Base-by-base conservation (phyloP, 352 stramenopile genomes). In the Phytophthora lateralis region DNA sequence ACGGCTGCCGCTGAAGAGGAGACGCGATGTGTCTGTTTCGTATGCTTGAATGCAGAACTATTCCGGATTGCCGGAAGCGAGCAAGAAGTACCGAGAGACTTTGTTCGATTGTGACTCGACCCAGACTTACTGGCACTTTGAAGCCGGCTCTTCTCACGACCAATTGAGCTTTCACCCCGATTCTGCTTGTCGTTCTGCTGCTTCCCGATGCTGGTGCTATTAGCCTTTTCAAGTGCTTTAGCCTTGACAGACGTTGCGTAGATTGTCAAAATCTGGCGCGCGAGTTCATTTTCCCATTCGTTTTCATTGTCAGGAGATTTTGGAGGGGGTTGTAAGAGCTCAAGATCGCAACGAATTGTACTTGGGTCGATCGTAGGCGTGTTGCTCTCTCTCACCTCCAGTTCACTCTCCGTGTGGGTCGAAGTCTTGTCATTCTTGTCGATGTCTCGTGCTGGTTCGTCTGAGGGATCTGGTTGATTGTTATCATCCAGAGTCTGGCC, bases 281-380 rank as follows among this genome's bases (percentile, higher is more conserved):
- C 90, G 17, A 97, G 71, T 55, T 96, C 86, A 51, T 97, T 97
- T 59, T 97, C 90, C 90, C 90, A 97, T 52, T 88, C 78, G n/a
- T 82, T 70, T 24, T 90, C 80, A 17, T 88, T 89, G 30, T 84
- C 73, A 32, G 78, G 80, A 18, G 67, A 55, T 59, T 77, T 69
- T 15, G 72, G 56, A 5, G 78, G 78, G 39, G 77, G 80, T 7
- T 73, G 59, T 2, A 92, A 69, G 10, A 92, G 65, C 4, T 88
- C 82, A 7, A 85, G 73, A 12, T 91, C 73, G 30, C 72, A 87
- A 6, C 30, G 59, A 50, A 68, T 69, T 24, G 17, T 15, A 24
- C 38, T 44, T 26, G n/a, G 7, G 17, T 44, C 38, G n/a, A 44
- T 44, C 8, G 38, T 21, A 21, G 8, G 7, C 17, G 38, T 6